These are phyloP conservation scores for Thozetella sp. DNA, from an alignment of 495 filamentous ascomycete species.

Conservation along the genomic window DNA sequence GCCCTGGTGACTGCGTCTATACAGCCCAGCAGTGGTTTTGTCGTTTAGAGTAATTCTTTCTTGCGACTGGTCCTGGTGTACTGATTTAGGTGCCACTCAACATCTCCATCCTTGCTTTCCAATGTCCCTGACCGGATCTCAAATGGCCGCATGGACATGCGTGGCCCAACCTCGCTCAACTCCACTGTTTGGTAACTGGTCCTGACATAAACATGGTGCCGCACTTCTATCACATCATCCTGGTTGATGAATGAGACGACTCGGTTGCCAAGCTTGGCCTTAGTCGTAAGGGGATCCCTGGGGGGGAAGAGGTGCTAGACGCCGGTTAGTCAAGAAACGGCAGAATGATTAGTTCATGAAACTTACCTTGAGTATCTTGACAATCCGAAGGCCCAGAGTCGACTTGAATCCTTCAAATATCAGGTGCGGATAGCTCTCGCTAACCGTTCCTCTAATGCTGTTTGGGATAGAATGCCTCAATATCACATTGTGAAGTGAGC, in stretches of 20 bases:
- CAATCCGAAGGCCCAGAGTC: conserved; percentile 77
- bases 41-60: conserved; percentile 82
- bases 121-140: conserved; percentile 92
- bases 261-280: conserved; percentile 76
- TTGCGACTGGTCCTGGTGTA: conserved; percentile 91
- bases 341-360: background rate
- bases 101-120: conserved; percentile 94
- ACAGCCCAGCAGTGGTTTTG: background rate
- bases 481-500: conserved; percentile 93
- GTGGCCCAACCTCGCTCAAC: conserved; percentile 89
- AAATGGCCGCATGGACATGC: conserved; percentile 96
- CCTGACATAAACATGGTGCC: conserved; percentile 57
- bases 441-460: conserved; percentile 83
- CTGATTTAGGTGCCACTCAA: conserved; percentile 92
- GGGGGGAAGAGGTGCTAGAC: conserved; percentile 85
- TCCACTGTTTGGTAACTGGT: conserved; percentile 88
- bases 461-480: conserved; percentile 93
- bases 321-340: background rate
- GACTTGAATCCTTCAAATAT: conserved; percentile 94
- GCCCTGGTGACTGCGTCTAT: too few relatives aligned
- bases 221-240: conserved; percentile 84
- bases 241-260: conserved; percentile 95
- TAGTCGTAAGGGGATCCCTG: conserved; percentile 66
- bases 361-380: conserved; percentile 79
- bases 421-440: conserved; percentile 90